Base-by-base conservation (phyloP, 495 filamentous ascomycete genomes). In the Podospora didyma region DNA sequence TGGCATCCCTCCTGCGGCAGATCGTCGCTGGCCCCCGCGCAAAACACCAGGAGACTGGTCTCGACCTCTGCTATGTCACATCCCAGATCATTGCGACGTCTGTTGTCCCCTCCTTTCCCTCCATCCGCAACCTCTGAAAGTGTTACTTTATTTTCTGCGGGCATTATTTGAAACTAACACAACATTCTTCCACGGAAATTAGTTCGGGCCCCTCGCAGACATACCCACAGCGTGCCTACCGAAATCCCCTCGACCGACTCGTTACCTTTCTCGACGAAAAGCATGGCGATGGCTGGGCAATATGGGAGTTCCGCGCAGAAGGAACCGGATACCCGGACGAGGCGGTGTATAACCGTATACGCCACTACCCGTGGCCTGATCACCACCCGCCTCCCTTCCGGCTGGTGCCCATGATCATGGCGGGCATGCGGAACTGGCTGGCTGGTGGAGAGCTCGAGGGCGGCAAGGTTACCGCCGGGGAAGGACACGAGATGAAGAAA, bases 221-320 rank as follows among this genome's bases (percentile, higher is more conserved):
- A 21, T 97, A 95, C 69, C 94, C 94, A 0, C 84, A 94, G 64
- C 85, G 85, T 44, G 88, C 89, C 53, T 98, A 97, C 73, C 89
- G 94, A 58, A 98, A 95, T 63, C 94, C 94, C 0, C 86, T 92
- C 46, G 86, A 93, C 62, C 79, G 82, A 11, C 83, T 98, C 4
- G 86, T 97, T 49, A 81, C 82, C 28, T 97, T 89, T 67, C 87
- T 98, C 41, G 89, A 97, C 72, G 73, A 75, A 19, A 89, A 89
- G 58, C 94, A 98, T 76, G 86, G 82, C 51, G 69, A 78, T 10
- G 75, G 90, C 54, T 97, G 93, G 94, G 82, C 85, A 10, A 96
- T 98, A 60, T 98, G 91, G 90, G 94, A 98, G 66, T 97, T 97
- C 64, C 86, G 95, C 35, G 94, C 90, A 31, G 94, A 98, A 68